Evolutionary conservation across 1,284 basidiomycete species (phyloP).

Genomic region (Moesziomyces sp.): DNA sequence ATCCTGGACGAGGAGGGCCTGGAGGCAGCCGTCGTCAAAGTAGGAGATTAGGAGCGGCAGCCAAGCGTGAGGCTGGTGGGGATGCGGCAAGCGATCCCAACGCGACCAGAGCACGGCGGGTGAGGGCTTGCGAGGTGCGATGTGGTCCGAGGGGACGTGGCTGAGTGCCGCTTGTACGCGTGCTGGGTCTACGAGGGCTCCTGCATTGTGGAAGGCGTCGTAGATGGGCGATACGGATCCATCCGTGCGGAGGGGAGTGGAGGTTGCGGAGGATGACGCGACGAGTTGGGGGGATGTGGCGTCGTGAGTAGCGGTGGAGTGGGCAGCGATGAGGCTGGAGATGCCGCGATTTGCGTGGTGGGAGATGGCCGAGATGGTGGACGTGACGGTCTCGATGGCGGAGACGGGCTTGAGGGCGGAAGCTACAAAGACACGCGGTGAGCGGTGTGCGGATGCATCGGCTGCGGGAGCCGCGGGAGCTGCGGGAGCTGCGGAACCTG

Average conservation of each 20-base stretch:
- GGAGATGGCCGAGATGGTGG: conserved; percentile 41
- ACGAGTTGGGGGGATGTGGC: conserved; percentile 14
- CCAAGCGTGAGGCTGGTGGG: conserved; percentile 3
- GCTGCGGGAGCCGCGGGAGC: background rate
- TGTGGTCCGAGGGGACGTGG: background rate
- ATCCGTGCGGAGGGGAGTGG: conserved; percentile 24
- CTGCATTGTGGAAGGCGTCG: conserved; percentile 42
- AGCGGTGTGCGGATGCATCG: background rate
- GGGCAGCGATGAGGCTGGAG: conserved; percentile 28
- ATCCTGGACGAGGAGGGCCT: conserved; percentile 31
- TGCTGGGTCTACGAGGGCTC: conserved; percentile 11
- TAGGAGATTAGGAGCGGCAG: conserved; percentile 34
- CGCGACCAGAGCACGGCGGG: conserved; percentile 36
- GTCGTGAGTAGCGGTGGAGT: conserved; percentile 5
- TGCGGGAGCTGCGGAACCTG: background rate
- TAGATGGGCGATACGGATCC: conserved; percentile 48
- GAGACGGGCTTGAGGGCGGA: conserved; percentile 34
- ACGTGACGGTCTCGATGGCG: conserved; percentile 34
- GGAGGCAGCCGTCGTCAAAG: conserved; percentile 34
- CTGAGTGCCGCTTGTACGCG: conserved; percentile 22
- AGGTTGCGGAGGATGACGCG: conserved; percentile 8
- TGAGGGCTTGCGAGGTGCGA: background rate
- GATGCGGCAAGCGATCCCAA: conserved; percentile 33
- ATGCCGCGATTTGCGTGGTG: conserved; percentile 44
- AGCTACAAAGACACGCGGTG: conserved; percentile 26